A percentile compares a stretch with the other conserved stretches of the same genome.
Evolutionary conservation across 2,329 filamentous ascomycete genomes (phyloP).

Genomic region (Pseudofabraea citricarpa): DNA sequence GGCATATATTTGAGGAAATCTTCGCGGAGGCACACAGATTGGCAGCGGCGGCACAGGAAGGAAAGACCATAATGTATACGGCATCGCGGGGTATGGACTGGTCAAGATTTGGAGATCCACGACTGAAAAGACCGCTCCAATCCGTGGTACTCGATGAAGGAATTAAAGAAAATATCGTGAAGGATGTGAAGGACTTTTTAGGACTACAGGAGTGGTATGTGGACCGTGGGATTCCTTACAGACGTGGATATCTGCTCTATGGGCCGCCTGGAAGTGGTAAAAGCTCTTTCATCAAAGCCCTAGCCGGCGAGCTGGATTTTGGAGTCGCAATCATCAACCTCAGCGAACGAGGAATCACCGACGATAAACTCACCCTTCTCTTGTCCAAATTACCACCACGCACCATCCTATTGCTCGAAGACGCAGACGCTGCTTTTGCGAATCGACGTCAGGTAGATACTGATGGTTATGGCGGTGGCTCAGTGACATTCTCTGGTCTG

Average conservation of each 20-base stretch:
- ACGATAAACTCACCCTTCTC: conserved; percentile 44
- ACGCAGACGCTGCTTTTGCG: conserved; percentile 45
- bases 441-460: conserved; percentile 54
- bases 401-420: conserved; percentile 52
- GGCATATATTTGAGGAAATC: conserved; percentile 83
- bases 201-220: conserved; percentile 82
- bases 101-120: conserved; percentile 77
- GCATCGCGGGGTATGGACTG: conserved; percentile 81
- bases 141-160: conserved; percentile 85
- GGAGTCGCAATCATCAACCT: conserved; percentile 49
- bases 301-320: conserved; percentile 64
- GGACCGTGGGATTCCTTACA: conserved; percentile 69
- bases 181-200: conserved; percentile 48
- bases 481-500: conserved; percentile 80
- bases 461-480: conserved; percentile 25
- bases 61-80: conserved; percentile 89
- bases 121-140: conserved; percentile 79
- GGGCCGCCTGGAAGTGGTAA: conserved; percentile 74
- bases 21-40: conserved; percentile 83
- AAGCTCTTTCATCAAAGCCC: conserved; percentile 91
- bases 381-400: conserved; percentile 46
- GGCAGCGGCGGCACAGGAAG: conserved; percentile 75
- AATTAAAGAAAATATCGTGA: conserved; percentile 50
- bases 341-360: conserved; percentile 50
- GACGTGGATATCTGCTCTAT: conserved; percentile 74